Percentiles rank a stretch among this genome's conserved stretches.
Conservation (phyloP, 192 early-diverging fungal genomes). For the Backusella tuberculispora region DNA sequence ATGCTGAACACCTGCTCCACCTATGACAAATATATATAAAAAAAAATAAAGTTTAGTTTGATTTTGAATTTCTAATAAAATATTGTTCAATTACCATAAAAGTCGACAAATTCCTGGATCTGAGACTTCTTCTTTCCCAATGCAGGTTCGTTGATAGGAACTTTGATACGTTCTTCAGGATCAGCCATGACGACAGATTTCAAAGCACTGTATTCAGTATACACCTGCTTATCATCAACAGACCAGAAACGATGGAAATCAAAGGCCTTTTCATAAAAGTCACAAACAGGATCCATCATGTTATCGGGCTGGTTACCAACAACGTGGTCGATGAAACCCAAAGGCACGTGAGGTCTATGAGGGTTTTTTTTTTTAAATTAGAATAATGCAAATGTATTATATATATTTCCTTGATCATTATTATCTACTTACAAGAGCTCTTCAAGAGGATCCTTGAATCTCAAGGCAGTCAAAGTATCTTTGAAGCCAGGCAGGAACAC, state of each 20-base stretch:
- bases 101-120: conserved; percentile 92
- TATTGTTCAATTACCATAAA: conserved; percentile 59
- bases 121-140: conserved; percentile 92
- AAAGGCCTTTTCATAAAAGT: conserved; percentile 89
- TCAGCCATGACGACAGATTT: conserved; percentile 96
- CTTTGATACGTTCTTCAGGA: conserved; percentile 88
- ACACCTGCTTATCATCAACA: conserved; percentile 95
- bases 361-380: background rate
- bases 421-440: conserved; percentile 50
- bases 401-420: background rate
- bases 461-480: conserved; percentile 32
- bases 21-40: conserved; percentile 22
- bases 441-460: conserved; percentile 59
- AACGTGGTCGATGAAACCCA: conserved; percentile 88
- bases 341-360: conserved; percentile 51
- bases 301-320: conserved; percentile 95
- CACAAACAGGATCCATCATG: conserved; percentile 84
- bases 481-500: conserved; percentile 85
- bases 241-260: conserved; percentile 99
- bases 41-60: background rate
- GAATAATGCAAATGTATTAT: background rate
- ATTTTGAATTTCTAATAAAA: too few relatives aligned
- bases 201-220: conserved; percentile 93
- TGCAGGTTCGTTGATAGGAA: conserved; percentile 98
- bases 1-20: conserved; percentile 86